These are phyloP conservation scores for Azolla pinnata DNA, from an alignment of 75 land plant genomes.

Conservation along the genomic window DNA sequence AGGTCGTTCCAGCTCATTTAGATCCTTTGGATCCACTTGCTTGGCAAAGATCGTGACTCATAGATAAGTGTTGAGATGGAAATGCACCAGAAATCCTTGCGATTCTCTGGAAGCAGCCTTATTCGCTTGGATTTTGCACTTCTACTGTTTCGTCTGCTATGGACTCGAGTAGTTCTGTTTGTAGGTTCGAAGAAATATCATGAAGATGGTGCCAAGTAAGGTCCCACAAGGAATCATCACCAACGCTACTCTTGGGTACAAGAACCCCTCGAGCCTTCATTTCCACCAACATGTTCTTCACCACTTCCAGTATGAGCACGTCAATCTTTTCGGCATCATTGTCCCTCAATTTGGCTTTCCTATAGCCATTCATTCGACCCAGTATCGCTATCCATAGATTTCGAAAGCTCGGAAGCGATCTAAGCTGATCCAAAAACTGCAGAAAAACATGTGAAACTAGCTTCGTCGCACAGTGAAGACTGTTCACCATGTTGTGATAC, in stretches of 20 bases:
- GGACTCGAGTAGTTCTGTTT: slow-evolving; percentile 65
- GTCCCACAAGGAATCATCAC: slow-evolving; percentile 92
- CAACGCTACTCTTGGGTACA: slow-evolving; percentile 56
- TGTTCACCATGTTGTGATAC: slow-evolving; percentile 41
- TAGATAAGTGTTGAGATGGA: too few species aligned
- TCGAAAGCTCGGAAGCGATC: slow-evolving; percentile 26
- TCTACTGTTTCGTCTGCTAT: too few species aligned
- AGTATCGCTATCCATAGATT: slow-evolving; percentile 33
- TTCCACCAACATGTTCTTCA: slow-evolving; percentile 30
- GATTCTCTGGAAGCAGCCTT: too few species aligned
- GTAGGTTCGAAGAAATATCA: slow-evolving; percentile 56
- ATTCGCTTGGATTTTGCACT: too few species aligned
- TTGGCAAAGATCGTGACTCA: too few species aligned
- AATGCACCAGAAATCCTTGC: too few species aligned
- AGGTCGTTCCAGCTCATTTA: too few species aligned
- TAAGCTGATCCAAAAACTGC: slow-evolving; percentile 38
- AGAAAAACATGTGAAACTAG: slow-evolving; percentile 39
- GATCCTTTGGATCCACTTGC: too few species aligned
- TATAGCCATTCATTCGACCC: slow-evolving; percentile 40
- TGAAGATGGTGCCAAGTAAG: slow-evolving; percentile 89
- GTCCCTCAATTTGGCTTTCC: slow-evolving; percentile 39
- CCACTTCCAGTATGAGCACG: slow-evolving; percentile 37
- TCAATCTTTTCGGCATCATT: slow-evolving; percentile 39
- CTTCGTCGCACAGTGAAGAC: slow-evolving; percentile 36
- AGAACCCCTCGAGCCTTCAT: slow-evolving; percentile 35